Conservation (phyloP, 1,284 basidiomycete genomes). For the Ceratobasidium theobromae region DNA sequence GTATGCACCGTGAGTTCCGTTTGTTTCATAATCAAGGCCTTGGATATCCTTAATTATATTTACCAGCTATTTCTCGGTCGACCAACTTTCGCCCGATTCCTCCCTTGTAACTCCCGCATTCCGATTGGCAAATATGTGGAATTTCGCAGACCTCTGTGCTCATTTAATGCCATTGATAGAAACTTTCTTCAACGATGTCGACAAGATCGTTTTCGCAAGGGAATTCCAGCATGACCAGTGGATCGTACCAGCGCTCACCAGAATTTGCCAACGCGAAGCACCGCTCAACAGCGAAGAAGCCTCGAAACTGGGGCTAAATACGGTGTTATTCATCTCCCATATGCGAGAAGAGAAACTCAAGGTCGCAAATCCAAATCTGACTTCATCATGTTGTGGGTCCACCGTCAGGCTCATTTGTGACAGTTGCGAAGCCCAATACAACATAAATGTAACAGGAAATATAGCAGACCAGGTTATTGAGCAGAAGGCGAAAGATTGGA, state of each 20-base stretch:
- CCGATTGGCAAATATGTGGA: slow-evolving; percentile 29
- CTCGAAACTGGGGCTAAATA: neutral
- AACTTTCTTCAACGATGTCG: neutral
- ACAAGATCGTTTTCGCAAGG: slow-evolving; percentile 7
- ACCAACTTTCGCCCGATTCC: neutral
- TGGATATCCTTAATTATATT: neutral
- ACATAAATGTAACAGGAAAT: neutral
- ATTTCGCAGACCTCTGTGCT: neutral
- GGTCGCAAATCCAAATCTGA: neutral
- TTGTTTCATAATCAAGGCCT: neutral
- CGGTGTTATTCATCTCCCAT: neutral
- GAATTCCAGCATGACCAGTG: slow-evolving; percentile 7
- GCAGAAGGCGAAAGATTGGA: neutral
- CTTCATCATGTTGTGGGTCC: neutral
- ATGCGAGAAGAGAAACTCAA: neutral
- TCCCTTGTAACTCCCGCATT: slow-evolving; percentile 1
- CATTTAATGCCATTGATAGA: neutral
- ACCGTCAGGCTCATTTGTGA: neutral
- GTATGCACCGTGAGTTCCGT: neutral
- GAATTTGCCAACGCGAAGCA: neutral
- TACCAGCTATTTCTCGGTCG: neutral
- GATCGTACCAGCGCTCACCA: neutral
- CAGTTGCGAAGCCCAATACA: neutral
- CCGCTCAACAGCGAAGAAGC: neutral
- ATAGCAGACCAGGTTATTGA: neutral